phyloP scores from a whole-genome alignment of 352 stramenopile genomes.

The Globisporangium spinosum region DNA sequence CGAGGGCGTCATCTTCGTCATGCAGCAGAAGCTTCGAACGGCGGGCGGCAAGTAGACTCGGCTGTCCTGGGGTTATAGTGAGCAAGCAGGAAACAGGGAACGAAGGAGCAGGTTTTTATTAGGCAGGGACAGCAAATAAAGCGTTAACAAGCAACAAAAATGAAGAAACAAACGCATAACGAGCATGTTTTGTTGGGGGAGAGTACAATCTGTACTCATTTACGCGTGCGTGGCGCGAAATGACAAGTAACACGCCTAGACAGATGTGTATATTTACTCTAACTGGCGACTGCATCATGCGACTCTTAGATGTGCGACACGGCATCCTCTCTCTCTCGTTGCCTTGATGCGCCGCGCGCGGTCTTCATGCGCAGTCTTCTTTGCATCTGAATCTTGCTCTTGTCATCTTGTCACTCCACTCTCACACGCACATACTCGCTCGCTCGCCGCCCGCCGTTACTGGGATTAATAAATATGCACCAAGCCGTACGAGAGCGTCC shows the following conservation, averaged over 20 bases:
- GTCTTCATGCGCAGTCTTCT: neutral
- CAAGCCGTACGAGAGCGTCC: constrained; percentile 84
- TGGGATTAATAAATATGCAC: constrained; percentile 86
- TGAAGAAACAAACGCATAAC: neutral
- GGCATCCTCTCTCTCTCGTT: neutral
- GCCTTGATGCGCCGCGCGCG: neutral
- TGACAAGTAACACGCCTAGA: neutral
- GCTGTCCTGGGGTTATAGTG: neutral
- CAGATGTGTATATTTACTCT: neutral
- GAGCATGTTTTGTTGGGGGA: neutral
- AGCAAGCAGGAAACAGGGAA: neutral
- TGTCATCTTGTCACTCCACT: neutral
- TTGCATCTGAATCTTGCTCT: neutral
- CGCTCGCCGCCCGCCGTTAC: neutral
- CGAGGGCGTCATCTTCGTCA: constrained; percentile 75
- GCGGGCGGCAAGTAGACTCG: constrained; percentile 11
- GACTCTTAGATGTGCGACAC: neutral
- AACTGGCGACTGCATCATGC: neutral
- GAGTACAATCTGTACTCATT: neutral
- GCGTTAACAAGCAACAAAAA: neutral
- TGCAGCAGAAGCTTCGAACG: constrained; percentile 83
- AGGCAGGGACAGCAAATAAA: constrained; percentile 9
- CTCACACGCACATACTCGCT: neutral
- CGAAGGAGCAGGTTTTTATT: constrained; percentile 15
- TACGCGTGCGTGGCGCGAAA: neutral